These are phyloP conservation scores for Acacia crassicarpa DNA, from an alignment of 306 rosid genomes.

Conservation along the genomic window DNA sequence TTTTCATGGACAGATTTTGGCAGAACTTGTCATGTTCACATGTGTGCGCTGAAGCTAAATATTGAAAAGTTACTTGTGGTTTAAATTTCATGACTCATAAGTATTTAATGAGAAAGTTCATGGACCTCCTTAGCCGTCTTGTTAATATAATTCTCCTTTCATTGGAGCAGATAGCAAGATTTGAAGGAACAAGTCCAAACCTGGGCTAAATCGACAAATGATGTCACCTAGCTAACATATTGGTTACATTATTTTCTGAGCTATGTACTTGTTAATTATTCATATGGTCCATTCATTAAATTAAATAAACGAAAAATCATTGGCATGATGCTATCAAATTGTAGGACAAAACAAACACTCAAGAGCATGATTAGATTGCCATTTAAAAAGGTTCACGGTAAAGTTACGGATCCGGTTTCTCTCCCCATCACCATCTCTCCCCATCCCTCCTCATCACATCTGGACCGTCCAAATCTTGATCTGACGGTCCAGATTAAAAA, in stretches of 20 bases:
- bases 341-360: conserved; percentile 25
- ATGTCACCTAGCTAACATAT: not conserved
- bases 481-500: no score
- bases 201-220: not conserved
- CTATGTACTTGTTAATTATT: not conserved
- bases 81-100: conserved; percentile 1
- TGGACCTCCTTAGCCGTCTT: not conserved
- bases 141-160: not conserved
- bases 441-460: no score
- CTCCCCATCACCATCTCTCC: no score
- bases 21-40: not conserved
- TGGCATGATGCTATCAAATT: not conserved
- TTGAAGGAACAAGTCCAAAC: not conserved
- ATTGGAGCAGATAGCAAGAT: not conserved
- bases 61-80: conserved; percentile 2
- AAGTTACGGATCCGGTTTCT: no score
- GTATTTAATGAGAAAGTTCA: not conserved
- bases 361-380: conserved; percentile 12
- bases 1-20: not conserved
- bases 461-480: no score
- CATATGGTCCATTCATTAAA: not conserved
- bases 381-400: conserved; percentile 2
- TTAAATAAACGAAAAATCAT: not conserved
- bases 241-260: not conserved
- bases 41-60: not conserved